These are phyloP conservation scores for Malus sylvestris DNA, from an alignment of 306 rosid species.

Conservation along the genomic window DNA sequence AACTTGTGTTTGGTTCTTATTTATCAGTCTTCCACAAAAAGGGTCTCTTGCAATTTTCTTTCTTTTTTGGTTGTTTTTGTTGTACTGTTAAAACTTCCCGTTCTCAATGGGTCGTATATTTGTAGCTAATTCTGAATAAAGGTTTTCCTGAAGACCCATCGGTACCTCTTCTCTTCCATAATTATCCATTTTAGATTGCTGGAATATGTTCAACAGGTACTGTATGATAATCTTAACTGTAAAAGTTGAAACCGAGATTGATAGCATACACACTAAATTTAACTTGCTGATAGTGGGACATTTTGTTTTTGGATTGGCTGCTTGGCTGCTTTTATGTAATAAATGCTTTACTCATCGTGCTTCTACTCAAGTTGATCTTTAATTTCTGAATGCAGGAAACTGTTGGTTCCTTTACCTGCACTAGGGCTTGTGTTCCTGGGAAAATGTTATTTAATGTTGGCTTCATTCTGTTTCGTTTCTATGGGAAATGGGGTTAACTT, in stretches of 20 bases:
- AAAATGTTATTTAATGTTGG: constrained; percentile 56
- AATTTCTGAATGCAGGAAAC: constrained; percentile 57
- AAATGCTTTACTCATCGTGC: neutral
- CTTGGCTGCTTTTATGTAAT: neutral
- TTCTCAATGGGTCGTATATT: too few species aligned
- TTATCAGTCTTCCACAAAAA: neutral
- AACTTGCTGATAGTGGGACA: neutral
- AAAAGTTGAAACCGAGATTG: neutral
- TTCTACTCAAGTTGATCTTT: constrained; percentile 12
- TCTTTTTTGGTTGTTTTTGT: neutral
- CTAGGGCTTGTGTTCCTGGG: constrained; percentile 80
- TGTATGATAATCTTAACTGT: too few species aligned
- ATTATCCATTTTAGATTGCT: too few species aligned
- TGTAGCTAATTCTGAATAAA: too few species aligned
- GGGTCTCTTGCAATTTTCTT: neutral
- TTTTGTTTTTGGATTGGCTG: neutral
- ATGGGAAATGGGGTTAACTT: constrained; percentile 85
- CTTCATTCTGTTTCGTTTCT: constrained; percentile 76
- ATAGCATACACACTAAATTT: neutral
- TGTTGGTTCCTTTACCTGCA: constrained; percentile 77
- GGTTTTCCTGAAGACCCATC: too few species aligned
- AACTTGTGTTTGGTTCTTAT: neutral
- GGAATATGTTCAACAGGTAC: too few species aligned
- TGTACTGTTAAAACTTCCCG: neutral
- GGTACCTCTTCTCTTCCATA: too few species aligned